Conservation (phyloP, 2,329 filamentous ascomycete genomes). For the Rugonectria rugulosa region DNA sequence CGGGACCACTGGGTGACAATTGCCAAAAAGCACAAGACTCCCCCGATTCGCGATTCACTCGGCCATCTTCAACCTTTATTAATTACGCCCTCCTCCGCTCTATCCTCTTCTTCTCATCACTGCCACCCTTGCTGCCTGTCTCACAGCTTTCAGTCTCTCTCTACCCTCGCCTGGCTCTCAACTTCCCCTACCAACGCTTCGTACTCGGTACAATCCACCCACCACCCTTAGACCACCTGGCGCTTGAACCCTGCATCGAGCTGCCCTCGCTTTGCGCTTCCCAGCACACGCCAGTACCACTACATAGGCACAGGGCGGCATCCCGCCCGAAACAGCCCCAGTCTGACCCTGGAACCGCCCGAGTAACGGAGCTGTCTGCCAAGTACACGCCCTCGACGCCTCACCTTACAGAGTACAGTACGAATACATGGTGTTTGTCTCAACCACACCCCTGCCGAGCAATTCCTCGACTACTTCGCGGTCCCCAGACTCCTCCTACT, state of each 20-base stretch:
- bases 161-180: too few relatives aligned
- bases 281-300: slow-evolving; percentile 1
- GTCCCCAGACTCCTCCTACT: too few relatives aligned
- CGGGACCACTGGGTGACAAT: slow-evolving; percentile 7
- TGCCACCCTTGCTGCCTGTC: too few relatives aligned
- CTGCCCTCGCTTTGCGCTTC: slow-evolving; percentile 8
- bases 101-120: too few relatives aligned
- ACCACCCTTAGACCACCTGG: background rate
- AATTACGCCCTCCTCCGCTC: background rate
- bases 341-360: slow-evolving; percentile 15
- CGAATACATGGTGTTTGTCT: slow-evolving; percentile 5
- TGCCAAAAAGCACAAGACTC: slow-evolving; percentile 8
- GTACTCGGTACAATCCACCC: background rate
- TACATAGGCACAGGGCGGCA: slow-evolving; percentile 1
- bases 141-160: too few relatives aligned
- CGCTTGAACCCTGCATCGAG: slow-evolving; percentile 5
- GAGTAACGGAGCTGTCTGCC: slow-evolving; percentile 12
- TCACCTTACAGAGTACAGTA: too few relatives aligned
- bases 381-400: slow-evolving; percentile 10
- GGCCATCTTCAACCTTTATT: background rate
- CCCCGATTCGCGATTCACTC: background rate
- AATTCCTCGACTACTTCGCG: slow-evolving; percentile 11
- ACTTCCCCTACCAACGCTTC: too few relatives aligned
- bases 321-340: slow-evolving; percentile 15
- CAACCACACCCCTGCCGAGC: slow-evolving; percentile 10